Evolutionary conservation across 208 protist species (phyloP).

Genomic region (Ichthyophonus hoferi): DNA sequence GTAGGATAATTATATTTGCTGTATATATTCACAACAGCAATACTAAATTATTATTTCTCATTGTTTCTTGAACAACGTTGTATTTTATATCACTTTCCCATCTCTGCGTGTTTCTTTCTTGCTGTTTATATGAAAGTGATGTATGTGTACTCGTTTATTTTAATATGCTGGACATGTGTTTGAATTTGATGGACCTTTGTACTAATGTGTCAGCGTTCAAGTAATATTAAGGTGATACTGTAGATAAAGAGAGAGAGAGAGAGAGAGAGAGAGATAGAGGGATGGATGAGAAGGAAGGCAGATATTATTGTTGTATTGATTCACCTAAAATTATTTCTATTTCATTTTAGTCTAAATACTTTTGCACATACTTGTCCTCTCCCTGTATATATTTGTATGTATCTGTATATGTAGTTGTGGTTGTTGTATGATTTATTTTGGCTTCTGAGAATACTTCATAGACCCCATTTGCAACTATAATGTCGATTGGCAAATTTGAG

Average conservation of each 20-base stretch:
- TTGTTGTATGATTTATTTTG: not conserved
- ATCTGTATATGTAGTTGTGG: too few species aligned
- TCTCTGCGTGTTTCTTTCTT: not conserved
- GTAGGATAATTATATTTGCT: conserved; percentile 67
- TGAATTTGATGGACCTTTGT: too few species aligned
- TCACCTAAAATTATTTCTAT: too few species aligned
- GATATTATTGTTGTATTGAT: too few species aligned
- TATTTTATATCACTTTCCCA: not conserved
- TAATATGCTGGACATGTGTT: not conserved
- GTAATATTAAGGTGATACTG: too few species aligned
- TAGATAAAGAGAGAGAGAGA: too few species aligned
- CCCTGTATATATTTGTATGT: too few species aligned
- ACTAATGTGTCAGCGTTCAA: too few species aligned
- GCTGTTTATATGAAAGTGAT: not conserved
- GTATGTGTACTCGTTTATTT: not conserved
- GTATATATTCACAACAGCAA: not conserved
- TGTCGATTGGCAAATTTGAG: not conserved
- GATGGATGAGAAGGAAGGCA: too few species aligned
- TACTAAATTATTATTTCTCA: not conserved
- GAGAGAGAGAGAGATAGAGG: too few species aligned
- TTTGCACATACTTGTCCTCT: too few species aligned
- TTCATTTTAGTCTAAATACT: too few species aligned
- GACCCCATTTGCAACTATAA: not conserved
- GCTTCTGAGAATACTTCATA: not conserved
- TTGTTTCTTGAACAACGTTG: not conserved